Conservation (phyloP, 495 filamentous ascomycete genomes). For the Hypoxylon lenormandii region DNA sequence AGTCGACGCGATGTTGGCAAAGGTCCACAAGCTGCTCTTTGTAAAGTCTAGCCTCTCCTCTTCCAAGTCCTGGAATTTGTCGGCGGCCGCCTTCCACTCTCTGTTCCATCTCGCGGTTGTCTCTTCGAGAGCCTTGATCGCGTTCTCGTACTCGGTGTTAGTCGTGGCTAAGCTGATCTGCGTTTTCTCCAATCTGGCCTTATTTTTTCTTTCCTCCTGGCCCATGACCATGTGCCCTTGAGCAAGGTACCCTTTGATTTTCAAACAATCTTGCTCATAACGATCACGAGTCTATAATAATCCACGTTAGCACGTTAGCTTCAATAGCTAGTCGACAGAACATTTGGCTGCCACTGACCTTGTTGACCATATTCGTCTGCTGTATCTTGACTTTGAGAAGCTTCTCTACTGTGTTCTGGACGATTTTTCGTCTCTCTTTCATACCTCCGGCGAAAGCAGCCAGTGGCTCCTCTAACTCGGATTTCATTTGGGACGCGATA, state of each 20-base stretch:
- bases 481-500: slow-evolving; percentile 94
- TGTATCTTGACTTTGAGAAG: slow-evolving; percentile 90
- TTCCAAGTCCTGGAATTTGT: slow-evolving; percentile 99
- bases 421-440: slow-evolving; percentile 95
- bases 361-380: slow-evolving; percentile 91
- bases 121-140: slow-evolving; percentile 92
- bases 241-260: slow-evolving; percentile 97
- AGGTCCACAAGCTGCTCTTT: slow-evolving; percentile 96
- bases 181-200: slow-evolving; percentile 98
- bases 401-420: slow-evolving; percentile 92
- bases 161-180: slow-evolving; percentile 91
- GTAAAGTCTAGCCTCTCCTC: slow-evolving; percentile 96
- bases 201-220: slow-evolving; percentile 98
- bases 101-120: slow-evolving; percentile 96
- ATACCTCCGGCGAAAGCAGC: slow-evolving; percentile 90
- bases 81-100: slow-evolving; percentile 96
- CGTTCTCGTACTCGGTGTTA: slow-evolving; percentile 91
- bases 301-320: slow-evolving; percentile 54
- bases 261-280: slow-evolving; percentile 96
- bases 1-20: slow-evolving; percentile 95
- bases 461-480: slow-evolving; percentile 94
- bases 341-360: slow-evolving; percentile 64
- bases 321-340: neutral
- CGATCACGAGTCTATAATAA: slow-evolving; percentile 79
- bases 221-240: slow-evolving; percentile 99